A percentile compares a stretch with the other conserved stretches of the same genome.
These are phyloP conservation scores for Xylaria sp. DNA, from an alignment of 2,329 filamentous ascomycete genomes.

Conservation along the genomic window DNA sequence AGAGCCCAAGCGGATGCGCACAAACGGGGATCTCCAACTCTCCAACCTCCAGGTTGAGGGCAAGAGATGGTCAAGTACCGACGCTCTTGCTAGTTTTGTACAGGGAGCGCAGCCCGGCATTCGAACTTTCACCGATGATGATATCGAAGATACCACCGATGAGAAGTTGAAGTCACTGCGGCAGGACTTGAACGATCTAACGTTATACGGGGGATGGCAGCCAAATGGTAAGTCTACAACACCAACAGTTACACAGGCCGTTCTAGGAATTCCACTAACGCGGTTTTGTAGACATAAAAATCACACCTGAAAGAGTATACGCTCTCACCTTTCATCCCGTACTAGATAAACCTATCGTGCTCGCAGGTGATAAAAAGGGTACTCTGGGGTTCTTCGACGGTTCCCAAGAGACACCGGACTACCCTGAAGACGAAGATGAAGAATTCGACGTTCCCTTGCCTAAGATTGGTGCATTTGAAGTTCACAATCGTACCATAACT, in stretches of 20 bases:
- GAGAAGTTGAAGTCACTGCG: slow-evolving; percentile 78
- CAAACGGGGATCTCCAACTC: slow-evolving; percentile 72
- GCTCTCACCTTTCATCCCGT: slow-evolving; percentile 89
- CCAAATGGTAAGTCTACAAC: slow-evolving; percentile 72
- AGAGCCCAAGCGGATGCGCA: slow-evolving; percentile 68
- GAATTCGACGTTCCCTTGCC: slow-evolving; percentile 75
- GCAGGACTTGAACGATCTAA: slow-evolving; percentile 78
- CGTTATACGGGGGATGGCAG: slow-evolving; percentile 84
- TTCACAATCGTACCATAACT: slow-evolving; percentile 88
- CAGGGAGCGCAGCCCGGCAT: slow-evolving; percentile 81
- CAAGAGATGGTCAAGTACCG: slow-evolving; percentile 76
- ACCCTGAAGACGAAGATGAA: slow-evolving; percentile 72
- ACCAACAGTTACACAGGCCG: not conserved
- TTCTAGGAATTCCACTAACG: not conserved
- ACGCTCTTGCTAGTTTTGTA: slow-evolving; percentile 70
- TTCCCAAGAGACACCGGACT: slow-evolving; percentile 70
- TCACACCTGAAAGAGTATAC: slow-evolving; percentile 89
- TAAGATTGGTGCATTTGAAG: slow-evolving; percentile 88
- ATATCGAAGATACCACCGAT: slow-evolving; percentile 82
- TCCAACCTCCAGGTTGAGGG: slow-evolving; percentile 84
- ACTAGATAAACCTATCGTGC: slow-evolving; percentile 84
- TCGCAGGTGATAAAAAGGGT: slow-evolving; percentile 94
- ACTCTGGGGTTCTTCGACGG: slow-evolving; percentile 92
- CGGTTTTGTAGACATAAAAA: slow-evolving; percentile 78
- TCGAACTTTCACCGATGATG: slow-evolving; percentile 86